Evolutionary conservation across 495 filamentous ascomycete genomes (phyloP), one percentile per base, ranked within the genome.

Genomic region (Parmelia sp.): DNA sequence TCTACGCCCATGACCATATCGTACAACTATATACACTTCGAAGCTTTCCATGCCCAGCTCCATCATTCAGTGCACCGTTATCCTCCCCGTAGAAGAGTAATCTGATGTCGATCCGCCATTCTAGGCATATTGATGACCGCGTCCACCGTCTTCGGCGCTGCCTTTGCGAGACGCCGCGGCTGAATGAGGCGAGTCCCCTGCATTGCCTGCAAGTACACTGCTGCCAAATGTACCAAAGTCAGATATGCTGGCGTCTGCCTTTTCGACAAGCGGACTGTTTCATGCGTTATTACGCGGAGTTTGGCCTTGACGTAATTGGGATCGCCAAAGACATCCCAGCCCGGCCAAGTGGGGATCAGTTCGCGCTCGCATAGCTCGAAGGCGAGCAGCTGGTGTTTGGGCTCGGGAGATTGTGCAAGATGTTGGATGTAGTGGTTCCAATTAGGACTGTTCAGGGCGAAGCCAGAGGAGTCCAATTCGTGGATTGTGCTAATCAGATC

Each of bases 281-380:
- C 67, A 60, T 7, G 65, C 35, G 58, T 49, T 29, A 67, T 68
- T 33, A 72, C 71, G 42, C 71, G 42, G 49, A 62, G 75, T 70
- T 25, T 70, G 62, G 17, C 58, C 57, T 31, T 76, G 73, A 29
- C 74, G 68, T 4, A 68, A 49, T 12, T 70, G 5, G 57, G 61
- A 12, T 60, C 40, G 10, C 64, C 53, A 19, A 71, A 31, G 17
- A 11, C 15, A 35, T 59, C 62, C 91, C 91, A 96, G 27, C 89
- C 89, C 4, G 79, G 79, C 82, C 89, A 95, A 51, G 82, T 77
- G 8, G 82, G 83, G 83, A 93, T 91, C 62, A 96, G 84, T 39
- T 84, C 80, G 17, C 75, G 66, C 74, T 96, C 91, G 75, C 88
- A 91, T 27, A 84, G 67, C 37, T 70, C 60, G 71, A 94, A 94